Base-by-base conservation (phyloP, 106 monocot genomes). In the Acorus calamus region DNA sequence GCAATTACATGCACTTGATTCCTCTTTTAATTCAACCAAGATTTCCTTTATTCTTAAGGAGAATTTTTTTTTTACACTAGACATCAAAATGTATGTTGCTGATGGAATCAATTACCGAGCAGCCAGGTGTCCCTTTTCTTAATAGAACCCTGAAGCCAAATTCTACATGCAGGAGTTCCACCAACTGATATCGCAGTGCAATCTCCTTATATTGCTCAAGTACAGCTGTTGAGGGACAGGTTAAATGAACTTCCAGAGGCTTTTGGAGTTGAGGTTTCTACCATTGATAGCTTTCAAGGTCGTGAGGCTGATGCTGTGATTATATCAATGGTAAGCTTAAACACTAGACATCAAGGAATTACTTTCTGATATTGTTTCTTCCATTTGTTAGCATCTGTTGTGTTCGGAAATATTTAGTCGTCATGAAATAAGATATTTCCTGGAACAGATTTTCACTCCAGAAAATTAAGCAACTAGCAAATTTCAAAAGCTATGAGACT, bases 201-300 rank as follows among this genome's bases (percentile, higher is more conserved):
- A 68, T 94, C 94, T 57, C 89, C 94, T 28, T 94, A 94, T 69
- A 84, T 94, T 80, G 89, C 94, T 63, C 94, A 94, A 76, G 94
- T 94, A 14, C 89, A 94, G 56, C 87, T 94, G 44, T 71, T 94
- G 58, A 89, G 94, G 66, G 89, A 89, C 45, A 81, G 70, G 59
- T 62, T 94, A 50, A 84, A 86, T 63, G 81, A 79, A 11, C 75
- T 82, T 70, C 82, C 89, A 45, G 86, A 82, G 74, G 77, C 86
- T 67, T 78, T 79, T 66, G 86, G 89, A 57, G 89, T 94, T 65
- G 94, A 94, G 73, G 84, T 87, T 61, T 78, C 94, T 62, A 94
- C 94, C 50, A 84, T 94, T 54, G 94, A 94, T 66, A 94, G 94
- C 66, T 94, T 94, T 69, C 94, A 94, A 70, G 94, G 89, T n/a